phyloP scores from a whole-genome alignment of 495 filamentous ascomycete genomes.

The Neurospora hispaniola region DNA sequence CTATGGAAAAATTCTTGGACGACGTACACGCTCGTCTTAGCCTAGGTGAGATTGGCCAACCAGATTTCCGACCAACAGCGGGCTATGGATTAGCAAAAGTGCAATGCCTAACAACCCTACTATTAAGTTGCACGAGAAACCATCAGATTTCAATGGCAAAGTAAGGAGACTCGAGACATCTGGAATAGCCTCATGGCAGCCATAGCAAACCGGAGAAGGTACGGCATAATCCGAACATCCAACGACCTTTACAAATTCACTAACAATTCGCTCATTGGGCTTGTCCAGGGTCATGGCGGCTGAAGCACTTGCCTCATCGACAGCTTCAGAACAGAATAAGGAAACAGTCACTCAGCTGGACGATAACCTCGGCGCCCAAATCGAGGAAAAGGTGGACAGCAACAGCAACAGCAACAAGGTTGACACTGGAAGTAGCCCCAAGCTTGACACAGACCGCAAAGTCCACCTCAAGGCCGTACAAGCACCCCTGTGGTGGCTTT shows the following conservation, averaged over 20 bases:
- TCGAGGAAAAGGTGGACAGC: not conserved
- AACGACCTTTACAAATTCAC: not conserved
- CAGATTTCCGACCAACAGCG: not conserved
- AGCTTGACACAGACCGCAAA: not conserved
- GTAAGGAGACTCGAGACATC: too few species aligned
- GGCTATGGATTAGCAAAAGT: not conserved
- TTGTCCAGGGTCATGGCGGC: not conserved
- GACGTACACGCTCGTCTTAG: too few species aligned
- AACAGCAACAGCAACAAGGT: not conserved
- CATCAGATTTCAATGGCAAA: too few species aligned
- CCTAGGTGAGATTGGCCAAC: too few species aligned
- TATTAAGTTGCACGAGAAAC: too few species aligned
- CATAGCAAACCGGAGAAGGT: not conserved
- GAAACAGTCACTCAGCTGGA: not conserved
- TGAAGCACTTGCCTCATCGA: not conserved
- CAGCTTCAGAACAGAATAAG: not conserved
- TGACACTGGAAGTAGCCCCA: not conserved
- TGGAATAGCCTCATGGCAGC: not conserved
- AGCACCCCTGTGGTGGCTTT: not conserved
- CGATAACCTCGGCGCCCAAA: not conserved
- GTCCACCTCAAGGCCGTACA: not conserved
- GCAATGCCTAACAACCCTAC: not conserved
- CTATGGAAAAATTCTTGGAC: not conserved
- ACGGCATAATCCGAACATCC: not conserved
- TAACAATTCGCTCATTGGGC: not conserved